Percentiles rank a stretch among this genome's conserved stretches.
Evolutionary conservation across 1,284 basidiomycete genomes (phyloP).

Genomic region (Ustilago tritici): DNA sequence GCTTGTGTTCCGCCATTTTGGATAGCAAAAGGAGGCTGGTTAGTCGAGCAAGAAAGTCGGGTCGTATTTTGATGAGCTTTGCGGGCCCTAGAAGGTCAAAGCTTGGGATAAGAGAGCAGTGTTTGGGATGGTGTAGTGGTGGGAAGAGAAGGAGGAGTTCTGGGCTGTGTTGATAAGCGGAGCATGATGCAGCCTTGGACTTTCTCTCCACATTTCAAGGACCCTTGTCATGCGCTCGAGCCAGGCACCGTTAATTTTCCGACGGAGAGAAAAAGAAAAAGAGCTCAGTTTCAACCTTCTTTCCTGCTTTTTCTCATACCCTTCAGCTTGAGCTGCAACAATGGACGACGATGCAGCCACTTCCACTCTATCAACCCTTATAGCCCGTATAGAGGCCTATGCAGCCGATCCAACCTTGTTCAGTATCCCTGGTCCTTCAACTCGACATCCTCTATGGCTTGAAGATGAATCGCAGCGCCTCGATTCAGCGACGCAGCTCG

Average conservation of each 20-base stretch:
- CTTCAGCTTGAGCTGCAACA: neutral
- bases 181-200: constrained; percentile 2
- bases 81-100: neutral
- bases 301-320: neutral
- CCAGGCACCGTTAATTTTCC: constrained; percentile 12
- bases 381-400: constrained; percentile 41
- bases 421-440: constrained; percentile 18
- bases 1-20: constrained; percentile 53
- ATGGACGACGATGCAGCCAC: constrained; percentile 21
- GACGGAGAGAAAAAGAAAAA: neutral
- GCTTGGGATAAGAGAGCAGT: neutral
- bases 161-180: constrained; percentile 7
- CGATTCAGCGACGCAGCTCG: constrained; percentile 46
- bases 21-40: constrained; percentile 20
- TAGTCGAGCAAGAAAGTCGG: constrained; percentile 21
- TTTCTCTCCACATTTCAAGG: constrained; percentile 13
- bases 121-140: constrained; percentile 8
- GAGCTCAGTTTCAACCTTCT: neutral
- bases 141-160: neutral
- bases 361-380: constrained; percentile 20
- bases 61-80: constrained; percentile 6
- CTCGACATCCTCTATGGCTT: constrained; percentile 31
- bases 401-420: constrained; percentile 22
- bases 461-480: constrained; percentile 21
- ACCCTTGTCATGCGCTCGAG: constrained; percentile 24